Conservation (phyloP, 2,329 filamentous ascomycete species). For the Ramichloridium luteum region DNA sequence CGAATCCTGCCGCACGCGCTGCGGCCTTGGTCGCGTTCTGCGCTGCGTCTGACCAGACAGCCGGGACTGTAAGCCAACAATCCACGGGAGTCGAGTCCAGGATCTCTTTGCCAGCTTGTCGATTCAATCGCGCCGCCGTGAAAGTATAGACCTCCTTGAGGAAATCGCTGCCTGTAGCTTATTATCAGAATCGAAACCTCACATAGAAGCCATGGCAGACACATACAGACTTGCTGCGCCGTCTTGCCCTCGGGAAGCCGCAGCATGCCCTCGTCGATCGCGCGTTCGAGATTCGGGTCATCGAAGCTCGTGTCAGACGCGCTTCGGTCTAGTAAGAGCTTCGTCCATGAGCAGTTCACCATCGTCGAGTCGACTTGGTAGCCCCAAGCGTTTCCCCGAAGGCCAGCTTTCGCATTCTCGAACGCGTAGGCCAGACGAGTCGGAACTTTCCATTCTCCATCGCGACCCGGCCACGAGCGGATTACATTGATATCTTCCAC, state of each 20-base stretch:
- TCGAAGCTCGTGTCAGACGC: slow-evolving; percentile 4
- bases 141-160: too few species aligned
- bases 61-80: slow-evolving; percentile 19
- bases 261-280: slow-evolving; percentile 9
- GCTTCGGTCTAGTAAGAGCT: slow-evolving; percentile 8
- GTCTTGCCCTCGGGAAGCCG: slow-evolving; percentile 5
- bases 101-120: slow-evolving; percentile 5
- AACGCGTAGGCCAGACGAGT: slow-evolving; percentile 9
- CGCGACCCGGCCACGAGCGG: slow-evolving; percentile 8
- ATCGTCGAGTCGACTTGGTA: slow-evolving; percentile 7
- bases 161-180: too few species aligned
- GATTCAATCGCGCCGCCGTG: slow-evolving; percentile 5
- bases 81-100: slow-evolving; percentile 13
- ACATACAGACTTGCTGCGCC: slow-evolving; percentile 6
- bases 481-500: slow-evolving; percentile 11
- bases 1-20: slow-evolving; percentile 14
- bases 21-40: slow-evolving; percentile 13
- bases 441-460: slow-evolving; percentile 10
- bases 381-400: slow-evolving; percentile 6
- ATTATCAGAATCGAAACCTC: too few species aligned
- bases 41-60: slow-evolving; percentile 18
- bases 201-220: slow-evolving; percentile 6
- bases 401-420: slow-evolving; percentile 6
- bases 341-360: slow-evolving; percentile 11
- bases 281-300: slow-evolving; percentile 7